These are phyloP conservation scores for Monosporascus sp. DNA, from an alignment of 2,329 filamentous ascomycete species.

Conservation along the genomic window DNA sequence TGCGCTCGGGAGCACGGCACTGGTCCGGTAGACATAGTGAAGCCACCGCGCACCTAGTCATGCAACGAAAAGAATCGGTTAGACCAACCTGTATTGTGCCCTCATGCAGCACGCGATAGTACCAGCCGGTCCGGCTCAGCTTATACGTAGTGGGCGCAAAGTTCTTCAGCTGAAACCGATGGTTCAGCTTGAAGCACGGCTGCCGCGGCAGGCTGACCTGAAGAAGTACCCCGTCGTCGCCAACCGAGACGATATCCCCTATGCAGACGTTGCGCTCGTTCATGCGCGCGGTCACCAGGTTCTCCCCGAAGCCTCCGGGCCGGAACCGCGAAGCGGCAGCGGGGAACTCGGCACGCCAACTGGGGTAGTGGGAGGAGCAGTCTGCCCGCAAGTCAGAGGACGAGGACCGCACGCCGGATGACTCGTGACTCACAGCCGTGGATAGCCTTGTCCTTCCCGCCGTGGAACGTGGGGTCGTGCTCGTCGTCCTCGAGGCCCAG, in stretches of 20 bases:
- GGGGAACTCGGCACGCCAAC: slow-evolving; percentile 51
- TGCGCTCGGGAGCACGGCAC: too few relatives aligned
- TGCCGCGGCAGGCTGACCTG: slow-evolving; percentile 58
- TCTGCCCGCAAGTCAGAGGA: slow-evolving; percentile 34
- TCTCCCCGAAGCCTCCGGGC: slow-evolving; percentile 60
- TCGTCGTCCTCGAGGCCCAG: slow-evolving; percentile 55
- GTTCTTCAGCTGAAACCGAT: slow-evolving; percentile 59
- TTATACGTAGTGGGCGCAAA: slow-evolving; percentile 56
- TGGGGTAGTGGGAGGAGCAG: slow-evolving; percentile 53
- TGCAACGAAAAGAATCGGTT: background rate
- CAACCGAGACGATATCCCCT: slow-evolving; percentile 49
- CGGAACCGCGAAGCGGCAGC: slow-evolving; percentile 45
- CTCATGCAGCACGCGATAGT: slow-evolving; percentile 55
- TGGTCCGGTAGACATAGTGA: background rate
- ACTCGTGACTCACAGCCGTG: slow-evolving; percentile 43
- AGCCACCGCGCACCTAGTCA: background rate
- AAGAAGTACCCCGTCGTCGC: slow-evolving; percentile 41
- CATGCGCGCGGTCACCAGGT: slow-evolving; percentile 52
- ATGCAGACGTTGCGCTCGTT: slow-evolving; percentile 64
- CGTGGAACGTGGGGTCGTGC: slow-evolving; percentile 58
- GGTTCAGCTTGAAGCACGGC: slow-evolving; percentile 66
- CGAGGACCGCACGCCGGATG: background rate
- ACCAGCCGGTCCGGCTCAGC: slow-evolving; percentile 58
- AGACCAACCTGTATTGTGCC: slow-evolving; percentile 40
- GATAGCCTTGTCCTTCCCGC: slow-evolving; percentile 59